These are phyloP conservation scores for Phoenix roebelenii DNA, from an alignment of 176 grass and related monocot genomes.

Conservation along the genomic window DNA sequence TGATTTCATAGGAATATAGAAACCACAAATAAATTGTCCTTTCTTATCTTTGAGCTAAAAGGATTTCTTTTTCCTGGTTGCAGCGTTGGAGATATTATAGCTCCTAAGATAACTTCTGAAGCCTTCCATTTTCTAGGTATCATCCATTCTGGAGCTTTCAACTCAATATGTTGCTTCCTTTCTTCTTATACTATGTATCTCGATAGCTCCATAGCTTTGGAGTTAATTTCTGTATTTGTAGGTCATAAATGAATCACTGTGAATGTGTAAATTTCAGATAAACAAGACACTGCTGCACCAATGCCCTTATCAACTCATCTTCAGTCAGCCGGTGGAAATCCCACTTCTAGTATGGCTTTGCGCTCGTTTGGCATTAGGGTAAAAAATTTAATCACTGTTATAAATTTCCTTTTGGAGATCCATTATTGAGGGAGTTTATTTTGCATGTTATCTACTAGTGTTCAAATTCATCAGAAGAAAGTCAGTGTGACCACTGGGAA, in stretches of 20 bases:
- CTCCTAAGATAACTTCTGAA: conserved; percentile 42
- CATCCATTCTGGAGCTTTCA: neutral
- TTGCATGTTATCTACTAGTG: too few species aligned
- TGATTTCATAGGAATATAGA: too few species aligned
- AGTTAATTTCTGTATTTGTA: neutral
- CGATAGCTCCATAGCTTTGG: neutral
- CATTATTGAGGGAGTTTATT: conserved; percentile 6
- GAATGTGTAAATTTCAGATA: conserved; percentile 36
- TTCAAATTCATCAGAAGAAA: too few species aligned
- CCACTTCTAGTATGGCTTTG: conserved; percentile 20
- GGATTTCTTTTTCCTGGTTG: neutral
- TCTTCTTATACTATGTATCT: too few species aligned
- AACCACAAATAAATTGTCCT: too few species aligned
- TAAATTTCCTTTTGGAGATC: conserved; percentile 4
- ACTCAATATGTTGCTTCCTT: too few species aligned
- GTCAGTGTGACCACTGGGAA: too few species aligned
- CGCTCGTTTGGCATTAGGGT: conserved; percentile 40
- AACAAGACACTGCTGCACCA: conserved; percentile 20
- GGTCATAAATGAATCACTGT: neutral
- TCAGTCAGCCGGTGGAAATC: conserved; percentile 18
- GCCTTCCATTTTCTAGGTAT: conserved; percentile 55
- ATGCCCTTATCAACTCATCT: conserved; percentile 31
- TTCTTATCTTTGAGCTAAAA: too few species aligned
- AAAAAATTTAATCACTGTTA: conserved; percentile 14
- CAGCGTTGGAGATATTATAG: conserved; percentile 56